Conservation (phyloP, 106 monocot genomes). For the Apostasia shenzhenica region DNA sequence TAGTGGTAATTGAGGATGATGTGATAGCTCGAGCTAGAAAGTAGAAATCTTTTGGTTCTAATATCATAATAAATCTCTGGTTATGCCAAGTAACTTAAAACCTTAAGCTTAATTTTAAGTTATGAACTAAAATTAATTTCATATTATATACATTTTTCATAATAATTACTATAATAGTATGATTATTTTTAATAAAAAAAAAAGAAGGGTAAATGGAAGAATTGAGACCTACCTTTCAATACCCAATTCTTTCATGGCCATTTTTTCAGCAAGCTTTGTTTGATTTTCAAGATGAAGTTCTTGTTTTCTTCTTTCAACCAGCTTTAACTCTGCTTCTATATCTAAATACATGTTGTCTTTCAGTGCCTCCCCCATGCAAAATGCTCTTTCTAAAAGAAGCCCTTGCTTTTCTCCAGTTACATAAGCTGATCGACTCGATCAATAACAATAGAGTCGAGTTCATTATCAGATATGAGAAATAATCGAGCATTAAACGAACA, state of each 20-base stretch:
- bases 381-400: slow-evolving; percentile 34
- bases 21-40: too few relatives aligned
- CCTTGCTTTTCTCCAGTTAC: slow-evolving; percentile 39
- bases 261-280: slow-evolving; percentile 18
- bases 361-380: slow-evolving; percentile 32
- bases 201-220: background rate
- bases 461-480: background rate
- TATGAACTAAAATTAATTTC: too few relatives aligned
- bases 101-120: too few relatives aligned
- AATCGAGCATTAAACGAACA: background rate
- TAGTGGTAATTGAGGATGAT: too few relatives aligned
- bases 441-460: too few relatives aligned
- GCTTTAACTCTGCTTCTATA: slow-evolving; percentile 38
- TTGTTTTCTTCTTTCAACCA: slow-evolving; percentile 32
- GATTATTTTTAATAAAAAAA: background rate
- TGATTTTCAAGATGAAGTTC: slow-evolving; percentile 10
- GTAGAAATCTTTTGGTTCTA: too few relatives aligned
- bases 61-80: too few relatives aligned
- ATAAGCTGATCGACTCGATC: slow-evolving; percentile 25
- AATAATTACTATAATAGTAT: background rate
- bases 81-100: too few relatives aligned
- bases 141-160: too few relatives aligned
- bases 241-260: slow-evolving; percentile 57
- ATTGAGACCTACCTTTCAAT: slow-evolving; percentile 24
- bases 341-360: slow-evolving; percentile 26